Base-by-base conservation (phyloP, 805 yeast species). In the Wickerhamomyces silvicola region DNA sequence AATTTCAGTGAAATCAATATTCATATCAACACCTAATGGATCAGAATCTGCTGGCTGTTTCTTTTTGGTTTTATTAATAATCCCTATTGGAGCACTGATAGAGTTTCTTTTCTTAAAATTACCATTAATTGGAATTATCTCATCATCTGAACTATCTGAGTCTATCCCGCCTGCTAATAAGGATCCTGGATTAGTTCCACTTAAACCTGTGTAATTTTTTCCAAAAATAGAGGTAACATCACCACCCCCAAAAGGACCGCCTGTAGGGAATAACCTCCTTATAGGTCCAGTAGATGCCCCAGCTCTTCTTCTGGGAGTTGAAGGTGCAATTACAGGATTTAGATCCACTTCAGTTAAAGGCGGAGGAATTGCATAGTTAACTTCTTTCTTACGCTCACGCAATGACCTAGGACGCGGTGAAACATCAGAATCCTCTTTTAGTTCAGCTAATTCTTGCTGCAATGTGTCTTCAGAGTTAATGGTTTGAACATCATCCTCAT, bases 191-290 rank as follows among this genome's bases (percentile, higher is more conserved):
- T 32, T 33, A 24, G 39, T n/a, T n/a, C n/a, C 43, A 27, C 31
- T 31, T 4, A 52, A 50, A 21, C 59, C 56, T 5, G 84, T 77
- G 16, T 68, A 64, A 36, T 75, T 75, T 28, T 72, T 70, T 6
- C 92, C 88, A 56, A 87, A 86, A 19, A 90, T 62, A 0, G 96
- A 81, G 7, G 78, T 71, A 1, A 86, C 94, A 52, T 90, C 97
- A 39, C 90, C 80, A 15, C 98, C 98, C 18, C 98, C 98, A 65
- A 90, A 90, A 2, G 98, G 98, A 0, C 98, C 98, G 11, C 87
- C 86, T 0, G 96, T 90, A 6, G 96, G 94, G 50, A 83, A 88
- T 23, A 92, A 60, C 24, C 95, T 70, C 48, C 87, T 70, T 24
- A 81, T 54, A 18, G 69, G 72, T 27, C 72, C 74, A 32, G 50